Percentiles rank a stretch among this genome's conserved stretches.
phyloP scores from a whole-genome alignment of 129 eudicot genomes.

The Saussurea involucrata region DNA sequence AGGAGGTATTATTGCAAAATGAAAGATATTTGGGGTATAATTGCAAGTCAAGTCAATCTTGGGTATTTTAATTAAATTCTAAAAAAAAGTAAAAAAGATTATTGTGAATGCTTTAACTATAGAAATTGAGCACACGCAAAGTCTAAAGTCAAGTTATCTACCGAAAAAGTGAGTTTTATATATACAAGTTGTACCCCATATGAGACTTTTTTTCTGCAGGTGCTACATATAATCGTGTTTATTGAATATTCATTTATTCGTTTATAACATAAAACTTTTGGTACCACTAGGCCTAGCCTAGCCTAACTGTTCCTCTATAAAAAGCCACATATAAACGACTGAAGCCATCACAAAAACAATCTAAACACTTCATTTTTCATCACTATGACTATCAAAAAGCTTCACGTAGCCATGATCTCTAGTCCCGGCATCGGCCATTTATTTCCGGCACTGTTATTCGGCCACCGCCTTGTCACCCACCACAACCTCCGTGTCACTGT shows the following conservation, averaged over 20 bases:
- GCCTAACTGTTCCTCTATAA: neutral
- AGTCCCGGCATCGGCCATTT: conserved; percentile 59
- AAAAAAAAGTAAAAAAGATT: too few relatives aligned
- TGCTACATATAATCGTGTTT: too few relatives aligned
- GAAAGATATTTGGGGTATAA: too few relatives aligned
- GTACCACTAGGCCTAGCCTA: neutral
- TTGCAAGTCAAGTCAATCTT: too few relatives aligned
- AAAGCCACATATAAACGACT: neutral
- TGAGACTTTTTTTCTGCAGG: too few relatives aligned
- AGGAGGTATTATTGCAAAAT: too few relatives aligned
- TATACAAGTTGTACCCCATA: too few relatives aligned
- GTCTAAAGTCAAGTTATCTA: too few relatives aligned
- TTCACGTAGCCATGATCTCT: conserved; percentile 35
- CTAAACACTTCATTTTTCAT: neutral
- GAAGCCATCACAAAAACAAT: neutral
- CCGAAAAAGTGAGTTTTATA: too few relatives aligned
- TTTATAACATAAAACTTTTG: neutral
- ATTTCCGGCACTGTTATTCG: conserved; percentile 35
- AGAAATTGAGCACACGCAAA: too few relatives aligned
- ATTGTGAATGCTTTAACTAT: too few relatives aligned
- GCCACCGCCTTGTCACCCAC: conserved; percentile 34
- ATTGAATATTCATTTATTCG: neutral
- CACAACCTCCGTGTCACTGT: conserved; percentile 45
- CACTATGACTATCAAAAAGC: conserved; percentile 32
- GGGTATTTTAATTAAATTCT: too few relatives aligned